Conservation (phyloP, 192 early-diverging fungal species). For the Thamnidium elegans region DNA sequence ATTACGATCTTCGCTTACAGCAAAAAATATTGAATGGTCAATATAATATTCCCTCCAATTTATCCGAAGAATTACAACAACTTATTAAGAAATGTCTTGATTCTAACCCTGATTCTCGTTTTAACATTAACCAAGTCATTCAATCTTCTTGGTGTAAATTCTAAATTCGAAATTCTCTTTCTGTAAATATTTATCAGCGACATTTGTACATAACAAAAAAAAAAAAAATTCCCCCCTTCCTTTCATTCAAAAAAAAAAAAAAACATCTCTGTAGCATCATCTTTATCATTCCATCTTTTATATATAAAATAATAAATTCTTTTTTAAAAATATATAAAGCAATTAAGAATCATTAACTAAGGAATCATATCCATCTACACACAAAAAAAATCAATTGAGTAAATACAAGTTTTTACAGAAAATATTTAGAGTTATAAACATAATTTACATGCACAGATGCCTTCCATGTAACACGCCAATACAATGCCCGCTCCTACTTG, state of each 20-base stretch:
- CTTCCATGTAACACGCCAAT: slow-evolving; percentile 73
- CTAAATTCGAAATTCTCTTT: not conserved
- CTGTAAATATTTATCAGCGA: not conserved
- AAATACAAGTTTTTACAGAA: not conserved
- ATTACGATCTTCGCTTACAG: slow-evolving; percentile 67
- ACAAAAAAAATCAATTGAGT: not conserved
- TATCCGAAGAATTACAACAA: slow-evolving; percentile 37
- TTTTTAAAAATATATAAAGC: not conserved
- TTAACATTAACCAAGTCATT: slow-evolving; percentile 43
- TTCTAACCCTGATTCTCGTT: slow-evolving; percentile 41
- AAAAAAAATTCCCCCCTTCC: not conserved
- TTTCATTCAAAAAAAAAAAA: not conserved
- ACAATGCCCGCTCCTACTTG: slow-evolving; percentile 65
- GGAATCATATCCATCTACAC: slow-evolving; percentile 23
- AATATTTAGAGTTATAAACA: not conserved
- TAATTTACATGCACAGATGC: slow-evolving; percentile 44
- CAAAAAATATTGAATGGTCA: slow-evolving; percentile 63
- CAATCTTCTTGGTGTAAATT: slow-evolving; percentile 16
- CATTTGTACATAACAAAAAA: not conserved
- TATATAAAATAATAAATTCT: not conserved
- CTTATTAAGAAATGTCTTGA: slow-evolving; percentile 45
- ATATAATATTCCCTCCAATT: slow-evolving; percentile 43
- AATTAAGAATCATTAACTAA: slow-evolving; percentile 21
- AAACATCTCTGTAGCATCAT: not conserved
- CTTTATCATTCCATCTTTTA: not conserved